Evolutionary conservation across 2,329 filamentous ascomycete genomes (phyloP), one percentile per base, ranked within the genome.

Genomic region (Fusarium sp.): DNA sequence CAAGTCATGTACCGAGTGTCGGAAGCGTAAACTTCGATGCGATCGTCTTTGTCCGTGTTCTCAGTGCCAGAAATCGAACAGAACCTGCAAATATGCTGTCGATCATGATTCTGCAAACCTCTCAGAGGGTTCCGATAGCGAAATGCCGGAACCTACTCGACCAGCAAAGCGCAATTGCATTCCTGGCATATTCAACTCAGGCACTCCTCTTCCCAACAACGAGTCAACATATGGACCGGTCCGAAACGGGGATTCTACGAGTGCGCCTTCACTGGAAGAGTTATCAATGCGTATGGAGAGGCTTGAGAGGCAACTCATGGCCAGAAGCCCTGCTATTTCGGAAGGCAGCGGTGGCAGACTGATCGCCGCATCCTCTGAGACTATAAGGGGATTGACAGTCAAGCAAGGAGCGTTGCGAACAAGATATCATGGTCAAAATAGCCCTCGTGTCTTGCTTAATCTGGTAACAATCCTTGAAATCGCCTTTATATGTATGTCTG

Each of bases 11-110:
- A 84, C 84, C 59, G 84, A 86, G 69, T 88, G 87, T 70, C 82
- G 87, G 56, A 87, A 87, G 74, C 82, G 87, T 70, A 89, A 87
- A 74, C 77, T 88, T 8, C 81, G 83, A 61, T 89, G 87, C 76
- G 86, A 89, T 74, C 82, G 87, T 43, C 79, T 83, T n/a, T 80
- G 81, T 42, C 85, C 86, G 6, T 89, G 87, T 70, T 85, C 84
- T 8, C 86, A 88, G 74, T 89, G 87, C 73, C 84, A 86, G 50
- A 87, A 86, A 74, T 85, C 85, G n/a, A 83, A 81, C 67, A 84
- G 86, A 35, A 72, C 77, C 38, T 88, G 86, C 77, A 84, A 80
- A 68, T 88, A 88, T 69, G 80, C 84, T 24, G 80, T 84, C 21
- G 83, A 85, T 57, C 81, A 84, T 31, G 83, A 85, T 55, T 79